Base-by-base conservation (phyloP, 352 stramenopile species). In the Pythium periplocum region DNA sequence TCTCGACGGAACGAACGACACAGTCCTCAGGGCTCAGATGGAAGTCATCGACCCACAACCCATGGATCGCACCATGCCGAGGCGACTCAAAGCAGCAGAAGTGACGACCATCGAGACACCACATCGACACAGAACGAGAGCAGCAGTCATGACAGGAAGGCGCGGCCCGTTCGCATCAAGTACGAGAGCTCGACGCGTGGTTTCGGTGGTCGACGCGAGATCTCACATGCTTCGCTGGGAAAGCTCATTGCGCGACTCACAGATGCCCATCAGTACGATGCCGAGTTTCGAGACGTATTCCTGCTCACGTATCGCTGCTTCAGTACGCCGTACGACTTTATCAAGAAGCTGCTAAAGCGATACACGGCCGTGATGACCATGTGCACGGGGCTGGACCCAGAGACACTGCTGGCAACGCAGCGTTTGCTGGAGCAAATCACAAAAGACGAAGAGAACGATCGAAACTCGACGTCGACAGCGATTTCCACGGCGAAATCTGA, bases 261-360 rank as follows among this genome's bases (percentile, higher is more conserved):
- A 9, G 84, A 95, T 52, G 82, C 84, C 7, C 84, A 93, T 38
- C 74, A 93, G 67, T 91, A 89, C 52, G 84, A 95, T 51, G 89
- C 69, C 7, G 73, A 93, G 63, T 95, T 95, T 59, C 82, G 84
- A 32, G 82, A 95, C 46, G 71, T 90, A 17, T 95, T 95, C 52
- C 47, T 95, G 51, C 64, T 95, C 17, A 95, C 82, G 47, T 95
- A 78, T 62, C 72, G 76, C 4, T 86, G 78, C 34, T 92, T 93
- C 59, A 92, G 81, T 41, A 83, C 82, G 7, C 72, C 83, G 2
- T 93, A 93, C 47, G 84, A 95, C 44, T 90, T 95, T 39, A 75
- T 95, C 49, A 93, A 93, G 65, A 95, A 95, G 55, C 69, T 95
- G 11, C 70, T 88, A 62, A 95, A 95, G 59, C 72, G 84, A 6